Evolutionary conservation across 2,329 filamentous ascomycete species (phyloP), one percentile per base, ranked within the genome.

Genomic region (Ophiostoma quercus): DNA sequence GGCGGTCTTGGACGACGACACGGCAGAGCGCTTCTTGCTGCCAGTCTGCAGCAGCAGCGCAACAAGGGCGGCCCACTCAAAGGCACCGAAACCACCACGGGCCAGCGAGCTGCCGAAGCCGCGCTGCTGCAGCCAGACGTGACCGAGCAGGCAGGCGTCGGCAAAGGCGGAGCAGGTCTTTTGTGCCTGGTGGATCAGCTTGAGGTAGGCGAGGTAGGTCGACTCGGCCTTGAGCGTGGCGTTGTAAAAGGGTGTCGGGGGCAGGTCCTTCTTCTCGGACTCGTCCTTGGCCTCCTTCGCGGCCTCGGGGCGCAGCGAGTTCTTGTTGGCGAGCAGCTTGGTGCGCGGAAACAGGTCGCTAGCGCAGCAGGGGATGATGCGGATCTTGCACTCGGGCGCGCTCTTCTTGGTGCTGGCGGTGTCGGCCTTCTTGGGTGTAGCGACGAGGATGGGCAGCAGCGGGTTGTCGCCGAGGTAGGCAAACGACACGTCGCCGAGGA

Each of bases 121-220:
- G 69, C 94, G 87, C 79, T 98, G 94, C 74, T 89, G 89, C 57
- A 99, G 84, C 95, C 95, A 99, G 69, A 92, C 87, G 70, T 90
- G 88, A 34, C 94, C 95, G 29, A 99, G 84, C 8, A 96, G 84
- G 77, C 92, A 96, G 9, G 93, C 91, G 77, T 97, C 93, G 71
- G 85, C 84, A 78, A 94, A 97, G 3, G 88, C 86, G 16, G 88
- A 80, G 74, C 91, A 93, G 67, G 87, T 85, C 68, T 87, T 90
- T 51, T 88, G 84, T 11, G 89, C 84, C n/a, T 84, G 83, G 73
- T 94, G 86, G 3, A 97, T 80, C 39, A 92, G 80, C 73, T 91
- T 91, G 32, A 97, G 83, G 77, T 96, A 96, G 0, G 87, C 79
- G 16, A 90, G 83, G 71, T 91, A 88, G 6, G 89, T 88, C 70